A percentile compares a stretch with the other conserved stretches of the same genome.
Conservation (phyloP, 2,329 filamentous ascomycete species). For the Ambrosiella xylebori region DNA sequence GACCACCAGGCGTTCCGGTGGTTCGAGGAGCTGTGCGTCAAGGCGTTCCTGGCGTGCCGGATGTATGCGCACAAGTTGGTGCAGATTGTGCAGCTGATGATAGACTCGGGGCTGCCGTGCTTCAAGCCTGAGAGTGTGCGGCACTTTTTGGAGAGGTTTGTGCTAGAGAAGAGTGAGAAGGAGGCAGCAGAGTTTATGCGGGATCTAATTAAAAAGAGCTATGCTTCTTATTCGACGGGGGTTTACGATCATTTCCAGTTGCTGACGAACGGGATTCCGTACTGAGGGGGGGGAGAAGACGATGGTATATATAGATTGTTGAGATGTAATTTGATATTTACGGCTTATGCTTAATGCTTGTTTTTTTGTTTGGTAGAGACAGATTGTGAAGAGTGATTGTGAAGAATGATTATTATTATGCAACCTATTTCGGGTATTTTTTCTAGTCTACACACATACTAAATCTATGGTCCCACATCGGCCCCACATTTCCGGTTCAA, state of each 20-base stretch:
- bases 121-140: constrained; percentile 93
- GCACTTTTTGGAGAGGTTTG: constrained; percentile 85
- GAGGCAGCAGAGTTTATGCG: constrained; percentile 93
- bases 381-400: too few species aligned
- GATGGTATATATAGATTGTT: background rate
- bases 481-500: background rate
- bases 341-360: too few species aligned
- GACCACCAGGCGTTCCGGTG: constrained; percentile 79
- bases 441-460: too few species aligned
- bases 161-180: constrained; percentile 74
- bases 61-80: constrained; percentile 77
- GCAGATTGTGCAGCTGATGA: constrained; percentile 85
- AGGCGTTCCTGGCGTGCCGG: constrained; percentile 77
- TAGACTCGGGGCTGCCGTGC: constrained; percentile 88
- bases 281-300: constrained; percentile 29
- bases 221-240: constrained; percentile 77
- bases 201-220: constrained; percentile 75
- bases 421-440: too few species aligned
- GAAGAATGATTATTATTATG: too few species aligned
- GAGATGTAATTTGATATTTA: background rate
- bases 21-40: constrained; percentile 94
- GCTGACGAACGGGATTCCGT: constrained; percentile 92
- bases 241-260: constrained; percentile 98
- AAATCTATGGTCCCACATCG: background rate
- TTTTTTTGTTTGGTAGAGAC: too few species aligned